A percentile compares a stretch with the other conserved stretches of the same genome.
These are phyloP conservation scores for Oryza rufipogon DNA, from an alignment of 176 grass and related monocot species.

Conservation along the genomic window DNA sequence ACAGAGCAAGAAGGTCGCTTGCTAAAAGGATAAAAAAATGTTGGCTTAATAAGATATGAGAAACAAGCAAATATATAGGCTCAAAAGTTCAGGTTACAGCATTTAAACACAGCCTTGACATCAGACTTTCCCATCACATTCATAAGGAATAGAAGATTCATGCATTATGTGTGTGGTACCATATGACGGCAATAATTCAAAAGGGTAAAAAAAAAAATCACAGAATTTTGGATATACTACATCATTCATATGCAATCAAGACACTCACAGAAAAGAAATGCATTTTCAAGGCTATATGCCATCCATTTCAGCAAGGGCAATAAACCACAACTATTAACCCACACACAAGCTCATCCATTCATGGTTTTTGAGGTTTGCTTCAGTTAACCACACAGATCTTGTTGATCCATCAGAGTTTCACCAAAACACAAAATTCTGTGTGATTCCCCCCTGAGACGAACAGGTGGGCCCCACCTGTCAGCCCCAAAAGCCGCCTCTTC, in stretches of 20 bases:
- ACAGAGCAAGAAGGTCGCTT: background rate
- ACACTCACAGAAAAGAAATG: background rate
- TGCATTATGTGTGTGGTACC: background rate
- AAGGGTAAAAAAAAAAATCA: background rate
- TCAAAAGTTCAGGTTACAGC: background rate
- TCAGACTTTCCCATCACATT: background rate
- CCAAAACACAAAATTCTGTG: too few species aligned
- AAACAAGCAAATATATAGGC: too few species aligned
- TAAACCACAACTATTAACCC: background rate
- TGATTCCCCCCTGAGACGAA: too few species aligned
- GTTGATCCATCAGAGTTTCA: too few species aligned
- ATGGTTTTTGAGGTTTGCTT: too few species aligned
- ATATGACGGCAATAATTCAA: background rate
- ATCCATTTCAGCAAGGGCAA: background rate
- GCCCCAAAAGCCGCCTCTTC: too few species aligned
- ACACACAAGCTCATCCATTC: too few species aligned
- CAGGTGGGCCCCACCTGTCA: too few species aligned
- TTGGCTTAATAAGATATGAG: background rate
- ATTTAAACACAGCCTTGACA: background rate
- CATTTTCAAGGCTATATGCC: background rate
- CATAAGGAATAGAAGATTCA: background rate
- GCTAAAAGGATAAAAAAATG: background rate
- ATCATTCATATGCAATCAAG: background rate
- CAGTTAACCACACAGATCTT: too few species aligned
- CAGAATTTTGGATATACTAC: background rate